Evolutionary conservation across 352 stramenopile genomes (phyloP).

Genomic region (Saprolegnia parasitica): DNA sequence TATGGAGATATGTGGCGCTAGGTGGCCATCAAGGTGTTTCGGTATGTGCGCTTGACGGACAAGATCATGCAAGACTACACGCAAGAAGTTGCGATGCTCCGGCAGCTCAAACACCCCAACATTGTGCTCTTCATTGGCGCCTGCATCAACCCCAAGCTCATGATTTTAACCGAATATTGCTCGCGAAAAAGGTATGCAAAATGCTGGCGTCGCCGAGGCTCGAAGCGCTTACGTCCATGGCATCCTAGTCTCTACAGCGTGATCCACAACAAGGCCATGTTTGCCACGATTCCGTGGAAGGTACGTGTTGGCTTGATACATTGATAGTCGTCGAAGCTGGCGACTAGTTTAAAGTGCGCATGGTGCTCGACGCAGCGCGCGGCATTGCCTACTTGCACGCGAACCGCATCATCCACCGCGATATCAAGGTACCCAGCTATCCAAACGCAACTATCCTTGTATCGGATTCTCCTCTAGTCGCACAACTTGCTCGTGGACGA

Average conservation of each 20-base stretch:
- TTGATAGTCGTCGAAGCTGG: neutral
- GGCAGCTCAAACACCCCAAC: constrained; percentile 86
- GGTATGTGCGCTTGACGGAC: constrained; percentile 82
- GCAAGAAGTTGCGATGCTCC: constrained; percentile 77
- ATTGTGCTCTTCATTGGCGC: constrained; percentile 89
- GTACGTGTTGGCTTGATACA: constrained; percentile 33
- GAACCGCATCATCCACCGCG: constrained; percentile 81
- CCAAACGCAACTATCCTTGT: neutral
- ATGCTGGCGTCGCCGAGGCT: neutral
- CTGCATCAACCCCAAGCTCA: constrained; percentile 83
- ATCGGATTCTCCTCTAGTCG: constrained; percentile 40
- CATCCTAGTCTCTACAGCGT: constrained; percentile 75
- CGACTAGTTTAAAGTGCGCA: constrained; percentile 80
- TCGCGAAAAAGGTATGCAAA: constrained; percentile 77
- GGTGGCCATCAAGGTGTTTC: constrained; percentile 83
- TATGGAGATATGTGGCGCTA: constrained; percentile 15
- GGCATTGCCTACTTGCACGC: constrained; percentile 88
- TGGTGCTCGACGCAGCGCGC: constrained; percentile 84
- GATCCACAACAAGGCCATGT: constrained; percentile 80
- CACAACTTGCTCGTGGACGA: constrained; percentile 88
- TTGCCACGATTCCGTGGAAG: constrained; percentile 86
- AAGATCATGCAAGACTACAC: constrained; percentile 84
- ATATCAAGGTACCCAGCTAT: constrained; percentile 72
- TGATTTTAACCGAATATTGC: constrained; percentile 88
- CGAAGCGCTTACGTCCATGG: neutral